Base-by-base conservation (phyloP, 495 filamentous ascomycete species). In the Aspergillus conjunctus region DNA sequence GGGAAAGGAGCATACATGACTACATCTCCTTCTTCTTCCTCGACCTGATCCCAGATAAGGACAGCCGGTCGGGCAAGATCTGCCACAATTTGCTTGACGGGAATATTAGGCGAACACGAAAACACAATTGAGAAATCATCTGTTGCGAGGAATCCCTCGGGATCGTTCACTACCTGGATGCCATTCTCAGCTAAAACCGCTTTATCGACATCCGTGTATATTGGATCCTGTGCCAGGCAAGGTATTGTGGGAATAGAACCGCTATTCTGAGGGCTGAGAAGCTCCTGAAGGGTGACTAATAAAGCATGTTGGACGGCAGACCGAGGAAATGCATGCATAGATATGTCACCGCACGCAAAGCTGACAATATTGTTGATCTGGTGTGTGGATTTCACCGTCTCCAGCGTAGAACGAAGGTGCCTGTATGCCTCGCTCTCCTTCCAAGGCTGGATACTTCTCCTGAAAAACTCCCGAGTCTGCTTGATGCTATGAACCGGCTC, bases 301-400 rank as follows among this genome's bases (percentile, higher is more conserved):
- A 61, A 18, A 3, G 45, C 52, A 34, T 61, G 59, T 18, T 61
- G 59, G 32, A 31, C 51, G 3, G 9, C 46, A 8, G 32, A 31
- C 3, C 33, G 33, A 11, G 21, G 46, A 20, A 11, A 3, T 4
- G 11, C 45, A 50, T 3, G 4, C 12, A 2, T 4, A 4, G 59
- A 50, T 7, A 61, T 44, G 8, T 55, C 54, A 11, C 51, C 51
- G 34, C 59, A 61, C 12, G 21, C 46, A 20, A 61, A 50, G 7
- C 17, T 45, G 20, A 61, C 22, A n/a, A 61, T 56, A 46, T 51
- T 61, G n/a, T 15, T 33, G 45, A 61, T 51, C 8, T 18, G 33
- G n/a, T 20, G 21, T 10, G 33, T 7, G 2, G 37, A 2, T 14
- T 44, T 48, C 33, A 43, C 18, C 0, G 33, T 5, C 9, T 33